Base-by-base conservation (phyloP, 2,329 filamentous ascomycete genomes). In the Fusarium torulosum region DNA sequence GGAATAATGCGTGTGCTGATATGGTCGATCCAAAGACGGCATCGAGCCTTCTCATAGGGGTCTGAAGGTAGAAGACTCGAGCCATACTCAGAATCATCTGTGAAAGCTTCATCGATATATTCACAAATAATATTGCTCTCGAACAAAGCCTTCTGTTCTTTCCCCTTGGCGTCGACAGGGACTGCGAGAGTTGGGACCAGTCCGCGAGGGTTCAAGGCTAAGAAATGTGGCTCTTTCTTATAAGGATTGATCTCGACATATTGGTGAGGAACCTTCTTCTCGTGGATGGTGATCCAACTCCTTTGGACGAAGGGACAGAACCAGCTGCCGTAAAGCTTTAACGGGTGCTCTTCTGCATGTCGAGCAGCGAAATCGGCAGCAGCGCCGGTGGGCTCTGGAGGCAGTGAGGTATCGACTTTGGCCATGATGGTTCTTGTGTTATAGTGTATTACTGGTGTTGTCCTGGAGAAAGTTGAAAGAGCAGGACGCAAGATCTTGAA, bases 221-320 rank as follows among this genome's bases (percentile, higher is more conserved):
- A 81, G 27, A 94, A 89, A 2, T 85, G 88, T 5, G 85, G 78
- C 1, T 87, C 88, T 73, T 94, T 94, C 76, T 89, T 82, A 81
- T 94, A 94, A 0, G 91, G 91, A 76, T 94, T 93, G 60, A 93
- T 89, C 80, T 92, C 90, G 66, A 91, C 83, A 76, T 92, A 93
- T 79, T 94, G 88, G 75, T 94, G 90, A 17, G 87, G 85, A 29
- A 93, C 90, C 3, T 83, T 79, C 76, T 94, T 94, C 75, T 94
- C 91, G 72, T 89, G 85, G 13, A 94, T 83, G 2, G 89, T 86
- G 63, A 93, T 88, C 89, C 91, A 93, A 15, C 85, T 84, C 19
- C 91, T 85, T 79, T 94, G 91, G 6, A 93, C 85, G 66, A 87
- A 88, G 15, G 86, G 86, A 69, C 85, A 95, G 82, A 93, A 93